Evolutionary conservation across 805 yeast species (phyloP), one percentile per base, ranked within the genome.

Genomic region (Saturnispora sanitii): DNA sequence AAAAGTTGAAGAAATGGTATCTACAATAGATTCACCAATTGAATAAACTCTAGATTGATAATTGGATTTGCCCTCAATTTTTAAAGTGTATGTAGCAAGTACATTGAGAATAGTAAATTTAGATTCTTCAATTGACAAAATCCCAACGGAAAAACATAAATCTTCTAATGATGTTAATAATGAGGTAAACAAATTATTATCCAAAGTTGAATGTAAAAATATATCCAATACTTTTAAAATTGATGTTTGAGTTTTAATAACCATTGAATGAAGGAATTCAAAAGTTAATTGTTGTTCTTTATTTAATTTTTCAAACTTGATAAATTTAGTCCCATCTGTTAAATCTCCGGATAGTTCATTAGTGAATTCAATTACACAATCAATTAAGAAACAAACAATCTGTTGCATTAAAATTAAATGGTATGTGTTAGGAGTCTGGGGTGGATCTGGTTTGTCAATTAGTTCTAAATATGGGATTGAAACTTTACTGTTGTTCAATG

Each of bases 371-470:
- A 82, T 77, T 16, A 85, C 64, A 1, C 88, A 88, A 23, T 87
- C 94, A 4, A 85, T 69, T 17, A 79, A 63, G 2, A 71, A 56
- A 37, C 69, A 67, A 2, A 79, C 50, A 28, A 79, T 68, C 13
- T 66, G 65, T 37, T 78, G 62, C 1, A 82, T 67, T 26, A 90
- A 65, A 54, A 66, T 73, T 37, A 74, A 63, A 1, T 75, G 57
- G 44, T 92, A 88, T 0, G 80, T 70, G 5, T 65, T 65, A 2
- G 92, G 83, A 2, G 70, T 62, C 1, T 65, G 52, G 0, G 96
- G 96, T 0, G 95, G 79, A 21, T 83, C 94, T 0, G 64, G 50
- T 52, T 87, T 87, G 54, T 90, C 97, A 19, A 92, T 66, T 40
- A 79, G 72, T 42, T 90, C 96, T 23, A 88, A 65, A 42, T 77